A percentile compares a stretch with the other conserved stretches of the same genome.
Conservation (phyloP, 2,329 filamentous ascomycete species). For the Trichoderma lentiforme region DNA sequence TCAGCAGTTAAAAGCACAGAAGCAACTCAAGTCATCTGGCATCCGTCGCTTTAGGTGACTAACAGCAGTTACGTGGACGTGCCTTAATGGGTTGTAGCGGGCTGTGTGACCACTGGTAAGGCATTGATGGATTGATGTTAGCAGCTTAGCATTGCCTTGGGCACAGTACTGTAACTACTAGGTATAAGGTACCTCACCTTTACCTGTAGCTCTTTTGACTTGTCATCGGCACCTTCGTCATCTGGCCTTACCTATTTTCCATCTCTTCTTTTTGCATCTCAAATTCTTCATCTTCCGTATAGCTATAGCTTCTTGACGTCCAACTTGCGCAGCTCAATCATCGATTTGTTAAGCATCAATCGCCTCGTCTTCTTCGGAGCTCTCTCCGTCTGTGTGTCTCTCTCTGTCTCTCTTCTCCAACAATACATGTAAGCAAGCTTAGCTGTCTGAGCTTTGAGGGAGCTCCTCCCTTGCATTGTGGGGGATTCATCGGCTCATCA, state of each 20-base stretch:
- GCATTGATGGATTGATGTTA: background rate
- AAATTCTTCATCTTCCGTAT: background rate
- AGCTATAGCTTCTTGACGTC: background rate
- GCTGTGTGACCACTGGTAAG: background rate
- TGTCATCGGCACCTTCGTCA: background rate
- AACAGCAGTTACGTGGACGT: background rate
- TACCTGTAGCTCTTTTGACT: background rate
- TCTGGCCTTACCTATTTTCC: background rate
- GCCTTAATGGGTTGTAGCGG: background rate
- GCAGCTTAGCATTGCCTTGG: background rate
- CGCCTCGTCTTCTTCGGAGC: background rate
- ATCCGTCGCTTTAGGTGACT: background rate
- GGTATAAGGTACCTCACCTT: background rate
- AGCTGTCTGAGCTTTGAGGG: background rate
- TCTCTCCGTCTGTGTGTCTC: background rate
- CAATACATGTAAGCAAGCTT: background rate
- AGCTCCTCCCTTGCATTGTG: background rate
- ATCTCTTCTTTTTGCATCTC: background rate
- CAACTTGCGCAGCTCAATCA: background rate
- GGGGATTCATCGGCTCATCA: background rate
- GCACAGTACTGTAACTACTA: background rate
- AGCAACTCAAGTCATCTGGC: background rate
- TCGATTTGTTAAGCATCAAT: background rate
- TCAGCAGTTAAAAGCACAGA: background rate
- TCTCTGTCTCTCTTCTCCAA: background rate